These are phyloP conservation scores for Mycena citricolor DNA, from an alignment of 1,284 basidiomycete genomes.

Conservation along the genomic window DNA sequence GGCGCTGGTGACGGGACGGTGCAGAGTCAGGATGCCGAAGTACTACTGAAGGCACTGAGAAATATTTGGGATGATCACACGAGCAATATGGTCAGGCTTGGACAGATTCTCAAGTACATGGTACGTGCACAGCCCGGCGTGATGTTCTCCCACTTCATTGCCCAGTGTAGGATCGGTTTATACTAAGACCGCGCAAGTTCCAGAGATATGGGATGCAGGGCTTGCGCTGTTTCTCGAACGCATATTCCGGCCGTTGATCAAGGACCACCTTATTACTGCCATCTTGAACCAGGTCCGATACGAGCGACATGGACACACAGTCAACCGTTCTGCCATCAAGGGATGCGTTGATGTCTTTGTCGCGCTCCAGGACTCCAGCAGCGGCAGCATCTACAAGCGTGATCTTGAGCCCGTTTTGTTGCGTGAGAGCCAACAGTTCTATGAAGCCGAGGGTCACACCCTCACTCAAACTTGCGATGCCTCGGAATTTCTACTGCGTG, in stretches of 20 bases:
- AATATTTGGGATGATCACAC: conserved; percentile 95
- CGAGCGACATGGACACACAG: conserved; percentile 89
- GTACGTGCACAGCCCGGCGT: too few species aligned
- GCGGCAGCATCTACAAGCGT: conserved; percentile 75
- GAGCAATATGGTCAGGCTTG: conserved; percentile 86
- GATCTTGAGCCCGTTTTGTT: conserved; percentile 88
- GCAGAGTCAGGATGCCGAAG: conserved; percentile 77
- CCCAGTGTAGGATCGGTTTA: conserved; percentile 84
- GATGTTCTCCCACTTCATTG: conserved; percentile 12
- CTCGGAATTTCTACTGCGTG: conserved; percentile 78
- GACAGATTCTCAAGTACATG: conserved; percentile 95
- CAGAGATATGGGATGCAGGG: conserved; percentile 83
- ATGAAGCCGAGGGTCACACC: conserved; percentile 72
- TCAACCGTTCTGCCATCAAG: conserved; percentile 90
- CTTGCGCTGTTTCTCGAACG: conserved; percentile 82
- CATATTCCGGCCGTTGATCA: conserved; percentile 84
- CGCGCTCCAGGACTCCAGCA: conserved; percentile 43
- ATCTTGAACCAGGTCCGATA: conserved; percentile 87
- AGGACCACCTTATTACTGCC: conserved; percentile 78
- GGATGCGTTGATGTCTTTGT: conserved; percentile 88
- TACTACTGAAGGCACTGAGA: conserved; percentile 81
- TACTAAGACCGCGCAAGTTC: conserved; percentile 69
- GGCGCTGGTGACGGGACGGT: conserved; percentile 54
- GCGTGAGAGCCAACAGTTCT: conserved; percentile 78
- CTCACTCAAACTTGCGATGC: conserved; percentile 79